Conservation (phyloP, 129 eudicot species). For the Centaurea solstitialis region DNA sequence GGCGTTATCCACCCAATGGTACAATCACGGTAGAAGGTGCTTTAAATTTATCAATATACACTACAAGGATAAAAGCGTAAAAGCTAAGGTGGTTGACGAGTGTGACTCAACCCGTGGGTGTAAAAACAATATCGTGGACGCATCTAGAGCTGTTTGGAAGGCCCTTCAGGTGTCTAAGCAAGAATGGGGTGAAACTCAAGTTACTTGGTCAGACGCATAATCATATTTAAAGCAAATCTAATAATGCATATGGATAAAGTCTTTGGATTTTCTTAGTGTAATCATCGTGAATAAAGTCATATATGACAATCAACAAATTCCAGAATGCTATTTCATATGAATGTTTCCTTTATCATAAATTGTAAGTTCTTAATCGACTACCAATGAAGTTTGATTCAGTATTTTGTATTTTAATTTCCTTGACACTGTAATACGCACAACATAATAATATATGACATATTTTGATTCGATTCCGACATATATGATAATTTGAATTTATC, state of each 20-base stretch:
- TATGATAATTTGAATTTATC: no score
- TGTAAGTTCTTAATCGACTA: neutral
- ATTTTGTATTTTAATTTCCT: no score
- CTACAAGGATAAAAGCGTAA: constrained; percentile 7
- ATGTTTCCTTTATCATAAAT: neutral
- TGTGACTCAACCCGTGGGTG: constrained; percentile 20
- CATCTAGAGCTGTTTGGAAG: constrained; percentile 19
- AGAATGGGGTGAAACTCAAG: neutral
- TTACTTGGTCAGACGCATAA: constrained; percentile 13
- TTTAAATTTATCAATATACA: neutral
- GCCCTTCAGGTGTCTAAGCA: constrained; percentile 13
- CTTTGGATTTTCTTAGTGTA: neutral
- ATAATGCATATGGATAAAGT: neutral
- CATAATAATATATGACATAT: no score
- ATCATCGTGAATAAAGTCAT: neutral
- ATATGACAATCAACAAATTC: neutral
- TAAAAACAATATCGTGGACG: neutral
- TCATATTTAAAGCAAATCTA: neutral
- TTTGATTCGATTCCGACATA: no score
- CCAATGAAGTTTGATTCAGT: no score
- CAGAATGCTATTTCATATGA: neutral
- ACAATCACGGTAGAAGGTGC: constrained; percentile 16
- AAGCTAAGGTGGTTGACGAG: constrained; percentile 24
- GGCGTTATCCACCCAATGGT: constrained; percentile 27
- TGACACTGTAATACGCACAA: no score